phyloP scores from a whole-genome alignment of 345 rosid species.

The Fremontodendron californicum region DNA sequence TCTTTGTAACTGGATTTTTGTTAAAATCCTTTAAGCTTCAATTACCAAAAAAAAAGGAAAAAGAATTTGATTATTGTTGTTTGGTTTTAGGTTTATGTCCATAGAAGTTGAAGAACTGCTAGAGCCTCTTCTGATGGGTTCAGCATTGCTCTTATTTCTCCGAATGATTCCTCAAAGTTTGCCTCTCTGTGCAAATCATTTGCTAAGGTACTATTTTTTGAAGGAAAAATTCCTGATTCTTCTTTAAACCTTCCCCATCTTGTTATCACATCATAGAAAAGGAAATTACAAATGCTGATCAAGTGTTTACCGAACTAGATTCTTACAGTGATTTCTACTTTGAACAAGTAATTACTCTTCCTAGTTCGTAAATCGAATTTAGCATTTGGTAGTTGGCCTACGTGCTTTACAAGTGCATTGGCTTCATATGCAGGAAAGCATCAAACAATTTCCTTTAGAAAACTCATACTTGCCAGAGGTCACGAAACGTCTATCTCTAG shows the following conservation, averaged over 20 bases:
- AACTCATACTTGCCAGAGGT: conserved; percentile 85
- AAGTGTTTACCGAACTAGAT: not conserved
- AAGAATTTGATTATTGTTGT: conserved; percentile 9
- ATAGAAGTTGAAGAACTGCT: conserved; percentile 98
- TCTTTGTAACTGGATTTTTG: conserved; percentile 10
- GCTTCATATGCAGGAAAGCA: conserved; percentile 59
- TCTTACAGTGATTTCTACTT: conserved; percentile 5
- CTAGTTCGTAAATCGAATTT: not conserved
- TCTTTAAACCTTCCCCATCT: conserved; percentile 6
- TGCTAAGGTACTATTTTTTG: conserved; percentile 54
- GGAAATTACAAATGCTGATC: not conserved
- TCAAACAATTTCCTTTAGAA: conserved; percentile 77
- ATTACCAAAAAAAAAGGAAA: too few species aligned
- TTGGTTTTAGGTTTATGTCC: conserved; percentile 74
- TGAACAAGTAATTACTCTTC: not conserved
- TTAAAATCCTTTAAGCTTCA: too few species aligned
- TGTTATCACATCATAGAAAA: not conserved
- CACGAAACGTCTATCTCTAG: conserved; percentile 75
- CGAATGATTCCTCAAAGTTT: conserved; percentile 77
- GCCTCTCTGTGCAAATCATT: conserved; percentile 86
- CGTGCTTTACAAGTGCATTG: conserved; percentile 4
- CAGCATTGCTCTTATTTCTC: conserved; percentile 78
- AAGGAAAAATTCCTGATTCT: conserved; percentile 7
- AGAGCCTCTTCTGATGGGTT: conserved; percentile 94
- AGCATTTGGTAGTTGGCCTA: not conserved